Conservation (phyloP, 805 yeast genomes). For the Danielia oregonensis region DNA sequence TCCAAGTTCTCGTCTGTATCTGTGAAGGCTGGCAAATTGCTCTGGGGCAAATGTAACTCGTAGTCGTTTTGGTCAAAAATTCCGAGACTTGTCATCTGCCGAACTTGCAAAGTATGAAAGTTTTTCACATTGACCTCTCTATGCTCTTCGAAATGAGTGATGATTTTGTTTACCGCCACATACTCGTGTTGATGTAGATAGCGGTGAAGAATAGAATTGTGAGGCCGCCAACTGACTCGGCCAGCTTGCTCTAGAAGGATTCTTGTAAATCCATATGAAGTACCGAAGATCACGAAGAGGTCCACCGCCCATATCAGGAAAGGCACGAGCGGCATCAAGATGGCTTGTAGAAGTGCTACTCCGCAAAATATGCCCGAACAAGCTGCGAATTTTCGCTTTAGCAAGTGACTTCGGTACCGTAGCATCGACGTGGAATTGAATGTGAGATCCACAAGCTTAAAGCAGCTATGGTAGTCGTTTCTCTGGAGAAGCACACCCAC, state of each 20-base stretch:
- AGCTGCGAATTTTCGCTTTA: not conserved
- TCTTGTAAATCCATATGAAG: not conserved
- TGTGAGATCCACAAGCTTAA: slow-evolving; percentile 13
- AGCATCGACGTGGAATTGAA: slow-evolving; percentile 1
- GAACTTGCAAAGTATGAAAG: slow-evolving; percentile 23
- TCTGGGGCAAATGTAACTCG: slow-evolving; percentile 8
- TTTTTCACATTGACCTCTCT: slow-evolving; percentile 39
- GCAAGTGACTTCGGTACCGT: too few relatives aligned
- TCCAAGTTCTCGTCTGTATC: not conserved
- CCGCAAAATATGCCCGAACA: too few relatives aligned
- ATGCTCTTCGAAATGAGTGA: slow-evolving; percentile 40
- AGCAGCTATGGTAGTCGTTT: slow-evolving; percentile 13
- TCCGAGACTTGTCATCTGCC: slow-evolving; percentile 1
- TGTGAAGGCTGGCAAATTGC: not conserved
- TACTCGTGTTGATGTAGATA: slow-evolving; percentile 30
- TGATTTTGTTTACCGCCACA: slow-evolving; percentile 27
- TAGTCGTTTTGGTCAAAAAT: slow-evolving; percentile 8
- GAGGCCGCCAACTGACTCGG: slow-evolving; percentile 37
- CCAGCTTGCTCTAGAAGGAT: not conserved
- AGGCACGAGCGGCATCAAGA: not conserved
- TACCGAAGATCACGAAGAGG: not conserved
- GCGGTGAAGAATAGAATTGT: slow-evolving; percentile 25
- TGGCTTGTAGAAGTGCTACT: not conserved
- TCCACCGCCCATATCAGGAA: not conserved
- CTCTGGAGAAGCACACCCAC: slow-evolving; percentile 8